phyloP scores from a whole-genome alignment of 2,329 filamentous ascomycete genomes.

The Diaporthe sp. region DNA sequence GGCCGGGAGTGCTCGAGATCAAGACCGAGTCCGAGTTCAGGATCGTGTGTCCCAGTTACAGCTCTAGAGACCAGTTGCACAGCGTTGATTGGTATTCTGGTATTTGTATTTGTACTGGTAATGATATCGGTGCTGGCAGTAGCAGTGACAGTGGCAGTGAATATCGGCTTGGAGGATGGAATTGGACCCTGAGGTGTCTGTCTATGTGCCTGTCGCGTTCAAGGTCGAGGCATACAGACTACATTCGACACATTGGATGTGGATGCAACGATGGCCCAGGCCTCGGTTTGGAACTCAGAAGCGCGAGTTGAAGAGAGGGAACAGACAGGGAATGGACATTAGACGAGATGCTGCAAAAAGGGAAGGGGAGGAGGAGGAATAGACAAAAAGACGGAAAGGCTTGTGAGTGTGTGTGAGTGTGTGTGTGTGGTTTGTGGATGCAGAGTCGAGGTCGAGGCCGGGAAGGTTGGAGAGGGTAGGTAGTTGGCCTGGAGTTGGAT shows the following conservation, averaged over 20 bases:
- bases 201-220: slow-evolving; percentile 3
- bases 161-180: not conserved
- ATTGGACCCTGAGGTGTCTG: not conserved
- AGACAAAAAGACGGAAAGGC: not conserved
- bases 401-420: no score
- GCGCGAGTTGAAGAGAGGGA: not conserved
- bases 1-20: not conserved
- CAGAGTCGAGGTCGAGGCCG: slow-evolving; percentile 7
- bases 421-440: no score
- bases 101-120: not conserved
- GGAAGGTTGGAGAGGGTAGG: slow-evolving; percentile 12
- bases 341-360: slow-evolving; percentile 3
- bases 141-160: not conserved
- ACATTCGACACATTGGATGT: slow-evolving; percentile 2
- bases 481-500: slow-evolving; percentile 11
- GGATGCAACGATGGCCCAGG: slow-evolving; percentile 10
- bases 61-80: slow-evolving; percentile 2
- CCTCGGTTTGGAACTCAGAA: not conserved
- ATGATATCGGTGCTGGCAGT: not conserved
- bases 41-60: not conserved
- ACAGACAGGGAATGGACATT: not conserved
- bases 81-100: not conserved
- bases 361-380: not conserved
- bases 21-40: no score
- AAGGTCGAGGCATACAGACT: slow-evolving; percentile 2